Conservation (phyloP, 2,329 filamentous ascomycete genomes). For the Daldinia eschscholtzii region DNA sequence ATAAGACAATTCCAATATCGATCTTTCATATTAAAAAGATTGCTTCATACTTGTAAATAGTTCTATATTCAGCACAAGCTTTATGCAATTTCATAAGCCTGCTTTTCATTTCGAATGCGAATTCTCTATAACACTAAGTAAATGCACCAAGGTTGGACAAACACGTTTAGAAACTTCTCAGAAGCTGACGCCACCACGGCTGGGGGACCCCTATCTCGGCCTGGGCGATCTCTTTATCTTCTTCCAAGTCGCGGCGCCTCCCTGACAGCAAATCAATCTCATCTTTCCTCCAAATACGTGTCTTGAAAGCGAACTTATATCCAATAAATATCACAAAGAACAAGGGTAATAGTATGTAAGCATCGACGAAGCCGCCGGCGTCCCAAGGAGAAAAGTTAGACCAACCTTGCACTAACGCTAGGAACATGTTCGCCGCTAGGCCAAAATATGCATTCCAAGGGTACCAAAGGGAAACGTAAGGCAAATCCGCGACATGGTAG, state of each 20-base stretch:
- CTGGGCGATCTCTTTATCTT: conserved; percentile 53
- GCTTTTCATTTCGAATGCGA: not conserved
- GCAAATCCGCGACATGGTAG: conserved; percentile 65
- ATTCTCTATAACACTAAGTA: too few species aligned
- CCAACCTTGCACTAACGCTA: conserved; percentile 73
- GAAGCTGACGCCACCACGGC: conserved; percentile 60
- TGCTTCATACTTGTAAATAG: not conserved
- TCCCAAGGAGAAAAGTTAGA: conserved; percentile 69
- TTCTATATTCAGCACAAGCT: not conserved
- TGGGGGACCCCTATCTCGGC: conserved; percentile 45
- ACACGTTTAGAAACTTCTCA: conserved; percentile 56
- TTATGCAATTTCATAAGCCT: not conserved
- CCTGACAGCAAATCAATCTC: conserved; percentile 71
- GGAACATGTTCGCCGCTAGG: conserved; percentile 67
- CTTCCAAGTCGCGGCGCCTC: conserved; percentile 67
- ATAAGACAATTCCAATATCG: not conserved
- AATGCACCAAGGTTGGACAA: not conserved
- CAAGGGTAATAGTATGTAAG: conserved; percentile 71
- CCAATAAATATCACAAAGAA: conserved; percentile 69
- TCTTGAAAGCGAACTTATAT: conserved; percentile 68
- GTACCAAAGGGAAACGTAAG: conserved; percentile 67
- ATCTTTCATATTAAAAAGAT: not conserved
- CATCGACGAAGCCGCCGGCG: conserved; percentile 71
- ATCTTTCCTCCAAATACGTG: conserved; percentile 61
- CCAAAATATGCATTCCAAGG: conserved; percentile 72